These are phyloP conservation scores for Xylaria grammica DNA, from an alignment of 495 filamentous ascomycete species.

Conservation along the genomic window DNA sequence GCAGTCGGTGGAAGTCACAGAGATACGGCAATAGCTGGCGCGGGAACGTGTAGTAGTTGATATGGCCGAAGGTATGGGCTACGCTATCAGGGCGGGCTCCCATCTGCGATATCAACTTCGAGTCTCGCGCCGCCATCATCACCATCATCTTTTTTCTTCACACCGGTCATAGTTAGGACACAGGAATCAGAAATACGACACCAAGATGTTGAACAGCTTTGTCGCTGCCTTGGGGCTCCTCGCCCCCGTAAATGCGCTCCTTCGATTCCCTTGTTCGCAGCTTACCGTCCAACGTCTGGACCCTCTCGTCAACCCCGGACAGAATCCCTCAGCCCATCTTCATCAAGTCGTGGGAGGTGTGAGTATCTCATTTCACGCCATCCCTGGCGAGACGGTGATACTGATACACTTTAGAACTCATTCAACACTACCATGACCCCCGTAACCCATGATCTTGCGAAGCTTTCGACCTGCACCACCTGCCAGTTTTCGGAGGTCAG, in stretches of 20 bases:
- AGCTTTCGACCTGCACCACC: conserved; percentile 45
- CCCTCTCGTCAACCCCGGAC: conserved; percentile 46
- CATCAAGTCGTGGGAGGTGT: conserved; percentile 57
- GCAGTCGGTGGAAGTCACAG: conserved; percentile 20
- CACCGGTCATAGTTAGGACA: not conserved
- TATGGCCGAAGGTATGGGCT: not conserved
- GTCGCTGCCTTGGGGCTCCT: conserved; percentile 51
- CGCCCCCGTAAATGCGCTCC: conserved; percentile 48
- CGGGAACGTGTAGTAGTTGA: not conserved
- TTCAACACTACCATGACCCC: conserved; percentile 46
- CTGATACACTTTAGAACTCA: conserved; percentile 29
- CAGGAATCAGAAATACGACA: not conserved
- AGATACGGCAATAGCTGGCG: conserved; percentile 28
- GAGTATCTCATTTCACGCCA: conserved; percentile 54
- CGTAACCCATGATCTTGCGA: conserved; percentile 36
- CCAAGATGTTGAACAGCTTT: conserved; percentile 48
- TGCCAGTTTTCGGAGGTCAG: conserved; percentile 48
- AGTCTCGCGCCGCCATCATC: not conserved
- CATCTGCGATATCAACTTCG: not conserved
- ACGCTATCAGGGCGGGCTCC: not conserved
- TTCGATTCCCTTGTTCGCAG: conserved; percentile 53
- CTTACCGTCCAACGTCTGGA: conserved; percentile 51
- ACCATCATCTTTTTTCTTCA: not conserved
- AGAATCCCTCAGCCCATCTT: conserved; percentile 47
- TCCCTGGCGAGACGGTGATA: not conserved